Conservation (phyloP, 805 yeast genomes). For the Pichia gijzeniarum region DNA sequence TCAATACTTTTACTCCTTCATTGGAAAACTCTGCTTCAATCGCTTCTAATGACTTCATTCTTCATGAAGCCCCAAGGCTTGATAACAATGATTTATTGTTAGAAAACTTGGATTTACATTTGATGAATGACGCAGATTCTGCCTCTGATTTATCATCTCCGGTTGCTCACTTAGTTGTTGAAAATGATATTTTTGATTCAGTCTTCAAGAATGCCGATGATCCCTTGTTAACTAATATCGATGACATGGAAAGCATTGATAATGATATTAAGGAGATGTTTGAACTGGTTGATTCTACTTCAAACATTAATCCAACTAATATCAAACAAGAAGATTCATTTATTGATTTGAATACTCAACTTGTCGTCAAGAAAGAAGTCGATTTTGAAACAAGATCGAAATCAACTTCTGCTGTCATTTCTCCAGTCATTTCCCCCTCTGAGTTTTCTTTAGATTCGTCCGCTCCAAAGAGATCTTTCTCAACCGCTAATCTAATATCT, state of each 20-base stretch:
- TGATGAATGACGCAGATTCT: not conserved
- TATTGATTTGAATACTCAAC: not conserved
- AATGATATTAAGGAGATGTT: slow-evolving; percentile 9
- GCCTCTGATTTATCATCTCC: slow-evolving; percentile 11
- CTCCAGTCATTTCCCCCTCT: not conserved
- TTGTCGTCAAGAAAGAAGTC: too few relatives aligned
- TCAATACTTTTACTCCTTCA: slow-evolving; percentile 19
- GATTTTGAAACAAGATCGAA: slow-evolving; percentile 9
- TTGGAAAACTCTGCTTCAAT: not conserved
- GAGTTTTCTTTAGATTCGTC: not conserved
- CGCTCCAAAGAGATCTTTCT: slow-evolving; percentile 21
- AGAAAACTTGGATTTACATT: slow-evolving; percentile 8
- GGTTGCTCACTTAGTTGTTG: slow-evolving; percentile 45
- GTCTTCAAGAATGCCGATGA: slow-evolving; percentile 49
- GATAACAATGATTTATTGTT: slow-evolving; percentile 8
- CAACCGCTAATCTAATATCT: slow-evolving; percentile 12
- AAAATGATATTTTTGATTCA: slow-evolving; percentile 45
- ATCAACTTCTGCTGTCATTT: slow-evolving; percentile 9
- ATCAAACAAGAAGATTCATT: slow-evolving; percentile 7
- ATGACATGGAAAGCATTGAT: slow-evolving; percentile 16
- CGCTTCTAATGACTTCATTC: slow-evolving; percentile 1
- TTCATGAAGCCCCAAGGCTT: slow-evolving; percentile 7
- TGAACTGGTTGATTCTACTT: slow-evolving; percentile 1
- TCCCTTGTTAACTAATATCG: slow-evolving; percentile 40
- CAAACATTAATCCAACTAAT: not conserved